Evolutionary conservation across 2,329 filamentous ascomycete species (phyloP).

Genomic region (Colletotrichum theobromicola): DNA sequence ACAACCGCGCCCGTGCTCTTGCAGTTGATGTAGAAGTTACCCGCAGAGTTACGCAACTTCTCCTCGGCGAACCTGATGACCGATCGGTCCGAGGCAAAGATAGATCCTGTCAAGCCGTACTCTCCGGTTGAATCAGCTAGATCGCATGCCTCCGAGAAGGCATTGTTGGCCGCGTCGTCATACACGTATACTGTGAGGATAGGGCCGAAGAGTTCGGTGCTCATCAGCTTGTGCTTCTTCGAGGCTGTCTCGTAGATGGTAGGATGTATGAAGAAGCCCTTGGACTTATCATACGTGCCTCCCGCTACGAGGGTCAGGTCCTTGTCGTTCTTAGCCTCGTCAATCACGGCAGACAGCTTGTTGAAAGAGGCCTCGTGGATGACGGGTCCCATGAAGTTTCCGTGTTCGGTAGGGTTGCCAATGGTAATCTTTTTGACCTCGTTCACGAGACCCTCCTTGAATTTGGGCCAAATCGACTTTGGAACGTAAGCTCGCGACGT

Average conservation of each 20-base stretch:
- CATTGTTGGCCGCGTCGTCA: slow-evolving; percentile 65
- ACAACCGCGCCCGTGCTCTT: slow-evolving; percentile 79
- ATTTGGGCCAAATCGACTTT: slow-evolving; percentile 74
- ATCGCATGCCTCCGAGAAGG: slow-evolving; percentile 64
- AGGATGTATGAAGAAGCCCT: slow-evolving; percentile 84
- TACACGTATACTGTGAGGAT: slow-evolving; percentile 79
- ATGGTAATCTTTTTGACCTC: slow-evolving; percentile 75
- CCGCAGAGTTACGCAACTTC: slow-evolving; percentile 72
- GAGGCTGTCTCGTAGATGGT: slow-evolving; percentile 81
- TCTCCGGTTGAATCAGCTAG: slow-evolving; percentile 75
- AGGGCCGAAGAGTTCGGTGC: slow-evolving; percentile 83
- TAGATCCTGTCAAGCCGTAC: slow-evolving; percentile 78
- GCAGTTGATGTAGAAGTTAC: slow-evolving; percentile 88
- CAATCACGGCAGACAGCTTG: slow-evolving; percentile 78
- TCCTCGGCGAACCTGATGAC: slow-evolving; percentile 74
- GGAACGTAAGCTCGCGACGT: slow-evolving; percentile 83
- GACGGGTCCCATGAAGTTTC: slow-evolving; percentile 86
- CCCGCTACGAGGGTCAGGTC: slow-evolving; percentile 77
- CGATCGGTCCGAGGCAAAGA: slow-evolving; percentile 74
- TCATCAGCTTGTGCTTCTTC: slow-evolving; percentile 75
- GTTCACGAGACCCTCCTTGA: slow-evolving; percentile 69
- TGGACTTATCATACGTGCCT: slow-evolving; percentile 77
- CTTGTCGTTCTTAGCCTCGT: slow-evolving; percentile 77
- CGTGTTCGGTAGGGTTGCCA: slow-evolving; percentile 70
- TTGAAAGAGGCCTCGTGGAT: slow-evolving; percentile 85